Base-by-base conservation (phyloP, 805 yeast genomes). In the Ogataea methylovora region DNA sequence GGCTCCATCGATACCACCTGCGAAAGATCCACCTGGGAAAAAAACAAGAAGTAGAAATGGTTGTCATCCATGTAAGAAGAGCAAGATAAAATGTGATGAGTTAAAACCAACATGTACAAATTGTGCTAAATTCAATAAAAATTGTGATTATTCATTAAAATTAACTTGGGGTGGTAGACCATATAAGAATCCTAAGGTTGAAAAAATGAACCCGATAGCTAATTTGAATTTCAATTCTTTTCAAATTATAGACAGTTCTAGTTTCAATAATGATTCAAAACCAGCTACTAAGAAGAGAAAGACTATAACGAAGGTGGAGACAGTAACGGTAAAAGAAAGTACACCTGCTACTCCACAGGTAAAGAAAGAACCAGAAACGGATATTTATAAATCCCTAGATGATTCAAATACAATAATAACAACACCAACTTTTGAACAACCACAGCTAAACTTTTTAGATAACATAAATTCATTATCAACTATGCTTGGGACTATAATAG, bases 151-250 rank as follows among this genome's bases (percentile, higher is more conserved):
- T 44, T 61, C 78, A 4, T 45, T 82, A 8, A 71, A 67, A 40
- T 58, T 82, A 22, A 69, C 75, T 0, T 83, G 90, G 90, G 87
- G 85, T 14, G 88, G 88, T 0, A 55, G 87, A 32, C 84, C 84
- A 0, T 71, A 64, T 49, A 72, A 73, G 43, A 60, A 61, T 30
- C 52, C 61, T 4, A 60, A 58, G 49, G 50, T 61, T 42, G 56
- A 52, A 47, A 55, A 45, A 39, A 40, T 50, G 45, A 54, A 48
- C 35, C 51, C 51, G 2, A 34, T 54, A 14, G 60, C 56, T 9
- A 28, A 35, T 8, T 13, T 52, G 24, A 2, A 40, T 51, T 9
- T 13, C 10, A 19, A 20, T 28, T 20, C 17, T 5, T 11, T n/a
- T 8, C 25, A 18, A 6, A 14, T 10, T 9, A 15, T 7, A 8